These are phyloP conservation scores for Typha latifolia DNA, from an alignment of 176 grass and related monocot genomes.

Conservation along the genomic window DNA sequence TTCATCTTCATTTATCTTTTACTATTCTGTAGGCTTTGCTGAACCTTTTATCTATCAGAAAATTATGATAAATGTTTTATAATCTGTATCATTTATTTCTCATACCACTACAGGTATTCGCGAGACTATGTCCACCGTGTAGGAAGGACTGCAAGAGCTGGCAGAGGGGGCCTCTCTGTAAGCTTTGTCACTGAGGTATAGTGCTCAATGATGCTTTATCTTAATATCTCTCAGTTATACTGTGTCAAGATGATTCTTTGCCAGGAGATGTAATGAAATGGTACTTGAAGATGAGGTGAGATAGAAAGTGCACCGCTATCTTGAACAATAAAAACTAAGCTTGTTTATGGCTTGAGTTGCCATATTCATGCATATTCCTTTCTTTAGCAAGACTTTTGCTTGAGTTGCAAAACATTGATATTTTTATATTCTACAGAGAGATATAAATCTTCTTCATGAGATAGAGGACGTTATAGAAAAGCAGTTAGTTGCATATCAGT, in stretches of 20 bases:
- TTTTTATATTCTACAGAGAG: slow-evolving; percentile 43
- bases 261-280: background rate
- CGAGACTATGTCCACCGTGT: slow-evolving; percentile 88
- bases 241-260: slow-evolving; percentile 2
- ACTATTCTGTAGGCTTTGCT: slow-evolving; percentile 1
- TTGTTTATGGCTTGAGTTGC: background rate
- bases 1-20: slow-evolving; percentile 17
- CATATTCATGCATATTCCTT: background rate
- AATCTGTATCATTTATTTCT: slow-evolving; percentile 4
- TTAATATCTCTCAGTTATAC: background rate
- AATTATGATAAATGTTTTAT: background rate
- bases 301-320: background rate
- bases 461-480: slow-evolving; percentile 71
- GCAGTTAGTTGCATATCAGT: slow-evolving; percentile 39
- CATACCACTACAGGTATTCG: slow-evolving; percentile 39
- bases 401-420: background rate
- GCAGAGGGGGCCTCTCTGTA: slow-evolving; percentile 69
- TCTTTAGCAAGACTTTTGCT: background rate
- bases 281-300: background rate
- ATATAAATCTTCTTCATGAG: slow-evolving; percentile 74
- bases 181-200: slow-evolving; percentile 81
- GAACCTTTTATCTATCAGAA: background rate
- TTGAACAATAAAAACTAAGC: background rate
- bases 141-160: slow-evolving; percentile 88
- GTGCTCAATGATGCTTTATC: slow-evolving; percentile 1